A percentile compares a stretch with the other conserved stretches of the same genome.
These are phyloP conservation scores for Austroboletus festivus DNA, from an alignment of 768 basidiomycete genomes.

Conservation along the genomic window DNA sequence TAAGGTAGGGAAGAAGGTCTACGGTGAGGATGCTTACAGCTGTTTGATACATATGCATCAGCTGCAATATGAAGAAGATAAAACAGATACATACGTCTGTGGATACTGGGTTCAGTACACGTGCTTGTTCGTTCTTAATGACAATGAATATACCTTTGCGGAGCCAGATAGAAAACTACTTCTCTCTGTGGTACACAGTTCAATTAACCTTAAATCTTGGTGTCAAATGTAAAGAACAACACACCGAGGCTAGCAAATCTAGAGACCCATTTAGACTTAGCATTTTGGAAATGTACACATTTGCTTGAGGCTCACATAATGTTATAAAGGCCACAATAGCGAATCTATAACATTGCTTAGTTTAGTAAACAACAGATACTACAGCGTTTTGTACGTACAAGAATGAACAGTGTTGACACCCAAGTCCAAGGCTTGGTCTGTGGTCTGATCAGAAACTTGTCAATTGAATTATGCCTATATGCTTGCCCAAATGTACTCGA, in stretches of 20 bases:
- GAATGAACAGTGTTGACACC: conserved; percentile 7
- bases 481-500: conserved; percentile 12
- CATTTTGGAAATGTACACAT: too few relatives aligned
- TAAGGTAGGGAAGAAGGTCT: background rate
- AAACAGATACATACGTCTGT: background rate
- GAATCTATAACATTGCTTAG: conserved; percentile 4
- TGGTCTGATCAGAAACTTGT: background rate
- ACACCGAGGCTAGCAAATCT: background rate
- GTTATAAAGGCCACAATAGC: conserved; percentile 3
- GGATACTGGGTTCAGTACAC: background rate
- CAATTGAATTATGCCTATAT: background rate
- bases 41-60: background rate
- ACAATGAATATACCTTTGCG: background rate
- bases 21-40: background rate
- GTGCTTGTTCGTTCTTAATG: background rate
- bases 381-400: conserved; percentile 1
- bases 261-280: background rate
- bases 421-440: conserved; percentile 5
- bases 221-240: background rate
- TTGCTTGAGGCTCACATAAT: background rate
- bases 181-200: background rate
- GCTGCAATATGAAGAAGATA: background rate
- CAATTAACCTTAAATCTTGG: background rate
- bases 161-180: background rate
- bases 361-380: background rate